A percentile compares a stretch with the other conserved stretches of the same genome.
Conservation (phyloP, 495 filamentous ascomycete species). For the Penicillium crystallinum region DNA sequence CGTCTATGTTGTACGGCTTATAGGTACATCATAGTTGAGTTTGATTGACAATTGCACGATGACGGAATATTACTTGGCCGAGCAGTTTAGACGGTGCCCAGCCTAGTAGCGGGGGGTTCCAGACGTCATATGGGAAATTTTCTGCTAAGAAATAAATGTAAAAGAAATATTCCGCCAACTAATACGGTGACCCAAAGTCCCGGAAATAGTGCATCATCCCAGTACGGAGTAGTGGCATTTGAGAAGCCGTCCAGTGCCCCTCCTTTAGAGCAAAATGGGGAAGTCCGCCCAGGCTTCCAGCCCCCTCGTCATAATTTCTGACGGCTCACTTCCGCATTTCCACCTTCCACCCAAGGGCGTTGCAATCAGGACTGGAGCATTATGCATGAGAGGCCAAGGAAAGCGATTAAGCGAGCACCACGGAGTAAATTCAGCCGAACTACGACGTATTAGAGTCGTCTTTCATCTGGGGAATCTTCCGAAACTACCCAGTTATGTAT, state of each 20-base stretch:
- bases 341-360: conserved; percentile 15
- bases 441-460: background rate
- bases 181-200: background rate
- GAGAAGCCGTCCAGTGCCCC: conserved; percentile 7
- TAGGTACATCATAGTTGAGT: background rate
- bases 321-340: conserved; percentile 16
- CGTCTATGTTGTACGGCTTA: background rate
- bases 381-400: background rate
- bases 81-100: background rate
- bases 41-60: background rate
- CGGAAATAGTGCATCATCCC: conserved; percentile 2
- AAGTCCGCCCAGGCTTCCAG: background rate
- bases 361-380: background rate
- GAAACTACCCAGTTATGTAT: background rate
- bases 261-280: background rate
- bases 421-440: background rate
- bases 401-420: background rate
- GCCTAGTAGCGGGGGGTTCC: background rate
- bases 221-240: background rate
- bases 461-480: background rate
- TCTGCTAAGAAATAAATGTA: background rate
- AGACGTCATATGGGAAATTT: background rate
- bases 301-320: conserved; percentile 13
- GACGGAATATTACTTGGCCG: background rate
- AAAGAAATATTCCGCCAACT: background rate